Base-by-base conservation (phyloP, 768 basidiomycete genomes). In the Termitomyces eurrhizus region DNA sequence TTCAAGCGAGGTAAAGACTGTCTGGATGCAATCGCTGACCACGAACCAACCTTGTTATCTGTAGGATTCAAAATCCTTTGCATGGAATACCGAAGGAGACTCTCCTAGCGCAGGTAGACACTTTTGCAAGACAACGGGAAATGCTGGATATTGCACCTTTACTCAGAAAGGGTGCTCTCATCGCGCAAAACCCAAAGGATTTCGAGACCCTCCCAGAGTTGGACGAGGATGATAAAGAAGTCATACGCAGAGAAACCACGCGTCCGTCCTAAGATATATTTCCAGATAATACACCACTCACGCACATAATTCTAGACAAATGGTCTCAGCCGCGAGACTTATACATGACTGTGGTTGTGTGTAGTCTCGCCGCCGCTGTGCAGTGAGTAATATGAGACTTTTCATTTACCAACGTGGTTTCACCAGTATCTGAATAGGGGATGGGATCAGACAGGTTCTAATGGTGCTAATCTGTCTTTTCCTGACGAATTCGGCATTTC, bases 291-390 rank as follows among this genome's bases (percentile, higher is more conserved):
- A 11, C 13, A 18, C 18, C 26, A 14, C 44, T 54, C 18, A 52
- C n/a, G 14, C 29, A 37, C 13, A 35, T 21, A n/a, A 21, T 35
- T 26, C 37, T 48, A 76, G 78, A 82, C 69, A 76, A 75, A 68
- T 83, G 83, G 83, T 70, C 68, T 61, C 82, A 82, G 54, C 75
- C 83, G 2, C 70, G 67, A 57, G 72, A 69, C 51, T 67, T 81
- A 13, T 78, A 80, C 64, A 45, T 77, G 66, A 79, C 79, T 1
- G 74, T 83, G 45, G 64, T 79, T 50, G 68, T 83, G 32, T 86
- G 89, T 64, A 89, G 88, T 16, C 71, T 93, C 51, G 89, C 88
- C 1, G 92, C 91, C 3, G 89, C 88, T 53, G 89, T 92, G n/a
- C 90, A 93, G 78, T 89, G 78, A 65, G 75, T 68, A 21, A 56